Conservation (phyloP, 2,329 filamentous ascomycete genomes). For the Setomelanomma holmii region DNA sequence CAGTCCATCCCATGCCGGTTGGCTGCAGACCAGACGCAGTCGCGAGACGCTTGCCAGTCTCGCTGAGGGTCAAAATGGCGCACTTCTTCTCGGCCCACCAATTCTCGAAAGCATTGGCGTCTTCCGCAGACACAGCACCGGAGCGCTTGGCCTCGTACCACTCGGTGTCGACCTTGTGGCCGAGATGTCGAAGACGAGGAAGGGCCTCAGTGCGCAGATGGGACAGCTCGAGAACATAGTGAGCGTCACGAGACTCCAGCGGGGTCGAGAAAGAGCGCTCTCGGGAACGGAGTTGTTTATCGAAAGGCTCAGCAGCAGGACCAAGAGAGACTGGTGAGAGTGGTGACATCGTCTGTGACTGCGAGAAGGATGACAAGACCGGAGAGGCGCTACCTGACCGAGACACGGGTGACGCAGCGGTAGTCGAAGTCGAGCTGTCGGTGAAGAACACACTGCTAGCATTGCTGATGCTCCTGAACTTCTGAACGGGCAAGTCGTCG, state of each 20-base stretch:
- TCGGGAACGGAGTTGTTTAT: conserved; percentile 25
- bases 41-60: conserved; percentile 36
- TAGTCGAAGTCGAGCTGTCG: conserved; percentile 31
- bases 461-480: conserved; percentile 36
- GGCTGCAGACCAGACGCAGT: conserved; percentile 28
- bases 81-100: conserved; percentile 50
- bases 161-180: conserved; percentile 43
- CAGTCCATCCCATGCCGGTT: conserved; percentile 46
- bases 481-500: conserved; percentile 33
- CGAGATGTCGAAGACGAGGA: conserved; percentile 52
- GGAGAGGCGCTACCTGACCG: conserved; percentile 36
- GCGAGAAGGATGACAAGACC: conserved; percentile 21
- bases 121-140: conserved; percentile 20
- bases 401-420: conserved; percentile 31
- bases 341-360: conserved; percentile 30
- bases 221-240: conserved; percentile 45
- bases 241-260: conserved; percentile 42
- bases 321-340: conserved; percentile 42
- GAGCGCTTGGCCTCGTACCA: conserved; percentile 41
- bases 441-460: conserved; percentile 40
- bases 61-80: conserved; percentile 41
- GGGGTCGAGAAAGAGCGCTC: conserved; percentile 44
- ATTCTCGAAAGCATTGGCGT: conserved; percentile 44
- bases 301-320: conserved; percentile 20
- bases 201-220: conserved; percentile 51